Conservation (phyloP, 345 rosid genomes). For the Erodium maritimum region DNA sequence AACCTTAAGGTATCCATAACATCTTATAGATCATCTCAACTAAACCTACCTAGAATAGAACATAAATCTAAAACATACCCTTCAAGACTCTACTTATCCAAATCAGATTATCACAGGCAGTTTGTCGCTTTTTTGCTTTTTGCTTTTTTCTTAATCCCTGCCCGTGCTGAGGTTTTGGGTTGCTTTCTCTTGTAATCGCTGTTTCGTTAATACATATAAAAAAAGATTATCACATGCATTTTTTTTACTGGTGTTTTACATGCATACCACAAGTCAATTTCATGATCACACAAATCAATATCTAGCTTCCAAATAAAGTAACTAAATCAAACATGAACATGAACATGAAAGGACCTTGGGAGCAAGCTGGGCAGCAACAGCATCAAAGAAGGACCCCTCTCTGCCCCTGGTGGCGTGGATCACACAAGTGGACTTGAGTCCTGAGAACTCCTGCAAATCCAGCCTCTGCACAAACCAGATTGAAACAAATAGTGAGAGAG, state of each 20-base stretch:
- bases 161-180: too few relatives aligned
- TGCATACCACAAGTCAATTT: background rate
- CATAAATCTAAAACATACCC: background rate
- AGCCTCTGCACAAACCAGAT: constrained; percentile 35
- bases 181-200: too few relatives aligned
- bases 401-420: constrained; percentile 25
- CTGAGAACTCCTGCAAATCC: constrained; percentile 67
- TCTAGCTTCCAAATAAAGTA: background rate
- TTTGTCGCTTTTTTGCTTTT: too few relatives aligned
- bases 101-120: too few relatives aligned
- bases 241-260: background rate
- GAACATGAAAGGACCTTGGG: constrained; percentile 34
- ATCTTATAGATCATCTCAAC: background rate
- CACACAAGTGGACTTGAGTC: constrained; percentile 43
- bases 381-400: constrained; percentile 62
- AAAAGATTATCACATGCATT: too few relatives aligned
- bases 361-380: constrained; percentile 58
- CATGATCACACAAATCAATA: constrained; percentile 1
- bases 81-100: background rate
- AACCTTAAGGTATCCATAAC: too few relatives aligned
- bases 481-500: background rate
- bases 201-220: too few relatives aligned
- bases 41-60: background rate
- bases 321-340: background rate
- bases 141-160: too few relatives aligned